Evolutionary conservation across 371 early-diverging fungal species (phyloP), one percentile per base, ranked within the genome.

Genomic region (Mortierella sp.): DNA sequence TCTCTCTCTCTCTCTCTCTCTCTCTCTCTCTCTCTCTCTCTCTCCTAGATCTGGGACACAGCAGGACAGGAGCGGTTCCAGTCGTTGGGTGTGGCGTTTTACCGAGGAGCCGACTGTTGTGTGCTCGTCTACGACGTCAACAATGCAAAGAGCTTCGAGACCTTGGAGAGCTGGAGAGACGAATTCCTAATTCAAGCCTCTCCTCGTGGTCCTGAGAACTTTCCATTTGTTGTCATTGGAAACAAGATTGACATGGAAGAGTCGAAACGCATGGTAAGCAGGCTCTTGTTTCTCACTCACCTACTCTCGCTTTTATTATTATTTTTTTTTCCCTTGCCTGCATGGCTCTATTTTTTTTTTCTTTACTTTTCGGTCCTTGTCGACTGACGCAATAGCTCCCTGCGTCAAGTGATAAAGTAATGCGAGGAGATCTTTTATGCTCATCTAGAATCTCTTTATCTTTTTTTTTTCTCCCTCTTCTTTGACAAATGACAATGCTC

Each of bases 31-130:
- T 16, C 44, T 45, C 12, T 51, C 37, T 45, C 37, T 30, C 48
- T 50, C 19, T 2, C 37, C 63, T 69, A 91, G 92, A 92, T 92
- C 82, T 95, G 95, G 95, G 94, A 94, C 77, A 97, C 97, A 12
- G 97, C 97, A 19, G 95, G 94, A 51, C 96, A 94, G 84, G 97
- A 97, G 82, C 91, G 98, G 55, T 99, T 98, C 86, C 96, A 97
- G 82, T 93, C 94, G 14, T 90, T 99, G 26, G 98, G 98, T 50
- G 98, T 96, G 46, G 94, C 94, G 28, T 98, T 97, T 80, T 99
- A 98, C 84, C 91, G 98, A 63, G 98, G 98, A 51, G 98, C 99
- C 18, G 98, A 99, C 83, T 98, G 98, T 83, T 98, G 99, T 73
- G 95, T 98, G 28, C 87, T 99, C 44, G 95, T 94, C 25, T 98